Percentiles rank a stretch among this genome's conserved stretches.
phyloP scores from a whole-genome alignment of 1,139 yeast genomes.

The Yamadazyma oceani region DNA sequence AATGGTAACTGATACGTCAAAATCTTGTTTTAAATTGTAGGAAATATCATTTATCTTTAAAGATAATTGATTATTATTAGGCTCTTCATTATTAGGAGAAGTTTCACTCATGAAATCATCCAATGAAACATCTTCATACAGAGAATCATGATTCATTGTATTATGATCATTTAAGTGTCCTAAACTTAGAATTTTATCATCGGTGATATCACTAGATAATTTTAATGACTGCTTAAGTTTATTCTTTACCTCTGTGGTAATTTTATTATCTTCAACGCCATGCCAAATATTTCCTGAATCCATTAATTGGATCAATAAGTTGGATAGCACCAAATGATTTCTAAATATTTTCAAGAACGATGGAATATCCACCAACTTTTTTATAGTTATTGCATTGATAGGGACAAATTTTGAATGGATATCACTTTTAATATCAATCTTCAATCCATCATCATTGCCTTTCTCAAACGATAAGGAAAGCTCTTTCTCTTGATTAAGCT shows the following conservation, averaged over 20 bases:
- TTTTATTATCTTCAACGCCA: neutral
- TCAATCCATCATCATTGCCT: constrained; percentile 3
- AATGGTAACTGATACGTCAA: constrained; percentile 25
- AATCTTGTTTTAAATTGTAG: constrained; percentile 17
- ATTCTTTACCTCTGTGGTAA: constrained; percentile 17
- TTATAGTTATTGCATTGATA: constrained; percentile 23
- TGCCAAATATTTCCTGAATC: constrained; percentile 3
- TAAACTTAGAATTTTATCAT: constrained; percentile 41
- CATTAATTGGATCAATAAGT: constrained; percentile 17
- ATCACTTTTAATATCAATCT: constrained; percentile 10
- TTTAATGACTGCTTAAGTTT: constrained; percentile 39
- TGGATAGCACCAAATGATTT: constrained; percentile 30
- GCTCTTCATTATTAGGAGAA: constrained; percentile 4
- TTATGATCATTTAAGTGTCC: constrained; percentile 25
- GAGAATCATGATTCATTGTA: constrained; percentile 4
- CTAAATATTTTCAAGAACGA: constrained; percentile 30
- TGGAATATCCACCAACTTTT: constrained; percentile 25
- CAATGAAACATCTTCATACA: constrained; percentile 11
- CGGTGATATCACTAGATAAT: constrained; percentile 37
- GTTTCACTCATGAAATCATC: constrained; percentile 16
- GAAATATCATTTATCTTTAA: constrained; percentile 28
- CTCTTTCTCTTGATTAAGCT: constrained; percentile 22
- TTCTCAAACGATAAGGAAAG: constrained; percentile 9
- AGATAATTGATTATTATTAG: constrained; percentile 15
- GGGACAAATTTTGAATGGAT: constrained; percentile 19